These are phyloP conservation scores for Pharnaceum exiguum DNA, from an alignment of 148 eudicot species.

Conservation along the genomic window DNA sequence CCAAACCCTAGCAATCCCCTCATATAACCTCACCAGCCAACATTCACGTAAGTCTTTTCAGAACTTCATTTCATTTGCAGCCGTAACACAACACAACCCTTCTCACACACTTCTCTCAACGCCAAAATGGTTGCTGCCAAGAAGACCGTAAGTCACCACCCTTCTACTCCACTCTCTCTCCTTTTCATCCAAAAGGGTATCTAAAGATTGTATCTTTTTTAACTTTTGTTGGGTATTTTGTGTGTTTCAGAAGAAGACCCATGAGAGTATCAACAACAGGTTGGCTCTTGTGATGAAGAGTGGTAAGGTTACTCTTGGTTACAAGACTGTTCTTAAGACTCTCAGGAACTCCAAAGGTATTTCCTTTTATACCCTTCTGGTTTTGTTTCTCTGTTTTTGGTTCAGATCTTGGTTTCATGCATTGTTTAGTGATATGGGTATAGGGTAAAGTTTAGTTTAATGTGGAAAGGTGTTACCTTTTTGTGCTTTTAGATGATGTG, in stretches of 20 bases:
- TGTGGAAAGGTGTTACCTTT: too few species aligned
- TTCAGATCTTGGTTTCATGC: not conserved
- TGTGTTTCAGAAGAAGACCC: conserved; percentile 76
- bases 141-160: conserved; percentile 37
- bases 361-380: not conserved
- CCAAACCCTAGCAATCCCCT: too few species aligned
- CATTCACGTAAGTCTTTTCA: too few species aligned
- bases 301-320: conserved; percentile 55
- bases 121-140: conserved; percentile 45
- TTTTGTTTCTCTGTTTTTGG: not conserved
- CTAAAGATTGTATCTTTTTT: not conserved
- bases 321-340: conserved; percentile 55
- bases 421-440: too few species aligned
- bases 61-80: not conserved
- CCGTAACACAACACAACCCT: not conserved
- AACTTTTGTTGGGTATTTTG: not conserved
- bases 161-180: not conserved
- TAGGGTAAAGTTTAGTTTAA: too few species aligned
- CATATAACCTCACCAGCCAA: too few species aligned
- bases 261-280: conserved; percentile 60
- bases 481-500: too few species aligned
- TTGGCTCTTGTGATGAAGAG: conserved; percentile 67
- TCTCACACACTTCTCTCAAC: not conserved
- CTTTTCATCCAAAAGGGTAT: not conserved
- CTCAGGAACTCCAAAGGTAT: conserved; percentile 47